phyloP scores from a whole-genome alignment of 2,329 filamentous ascomycete species.

The Ilyonectria sp. region DNA sequence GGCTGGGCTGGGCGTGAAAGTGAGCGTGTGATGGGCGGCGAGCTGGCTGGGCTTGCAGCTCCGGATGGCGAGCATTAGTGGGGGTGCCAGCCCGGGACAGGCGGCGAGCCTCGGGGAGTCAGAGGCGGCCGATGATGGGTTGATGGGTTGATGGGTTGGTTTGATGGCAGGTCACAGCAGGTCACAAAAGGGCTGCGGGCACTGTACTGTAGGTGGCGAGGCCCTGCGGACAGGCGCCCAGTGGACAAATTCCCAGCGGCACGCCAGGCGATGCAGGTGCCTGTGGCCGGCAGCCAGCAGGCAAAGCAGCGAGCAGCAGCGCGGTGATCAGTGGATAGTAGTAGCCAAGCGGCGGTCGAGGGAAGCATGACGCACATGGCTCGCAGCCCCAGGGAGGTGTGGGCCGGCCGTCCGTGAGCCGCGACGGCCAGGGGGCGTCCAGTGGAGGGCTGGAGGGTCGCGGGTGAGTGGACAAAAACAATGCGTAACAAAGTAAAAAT shows the following conservation, averaged over 20 bases:
- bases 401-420: constrained; percentile 25
- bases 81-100: neutral
- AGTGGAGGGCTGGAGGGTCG: constrained; percentile 7
- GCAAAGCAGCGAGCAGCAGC: constrained; percentile 4
- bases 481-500: constrained; percentile 50
- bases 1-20: constrained; percentile 4
- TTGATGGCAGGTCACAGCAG: neutral
- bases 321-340: constrained; percentile 27
- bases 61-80: neutral
- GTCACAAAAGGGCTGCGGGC: neutral
- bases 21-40: constrained; percentile 6
- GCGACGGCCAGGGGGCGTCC: constrained; percentile 21
- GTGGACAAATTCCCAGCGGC: constrained; percentile 4
- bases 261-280: constrained; percentile 4
- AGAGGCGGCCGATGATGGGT: neutral
- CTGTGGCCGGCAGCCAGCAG: constrained; percentile 5
- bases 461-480: constrained; percentile 44
- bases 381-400: constrained; percentile 29
- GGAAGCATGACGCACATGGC: constrained; percentile 48
- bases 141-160: neutral
- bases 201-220: neutral
- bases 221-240: neutral
- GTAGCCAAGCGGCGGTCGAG: constrained; percentile 17
- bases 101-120: neutral
- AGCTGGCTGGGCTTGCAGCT: neutral